phyloP scores from a whole-genome alignment of 2,329 filamentous ascomycete species.

The Aspergillus niger region DNA sequence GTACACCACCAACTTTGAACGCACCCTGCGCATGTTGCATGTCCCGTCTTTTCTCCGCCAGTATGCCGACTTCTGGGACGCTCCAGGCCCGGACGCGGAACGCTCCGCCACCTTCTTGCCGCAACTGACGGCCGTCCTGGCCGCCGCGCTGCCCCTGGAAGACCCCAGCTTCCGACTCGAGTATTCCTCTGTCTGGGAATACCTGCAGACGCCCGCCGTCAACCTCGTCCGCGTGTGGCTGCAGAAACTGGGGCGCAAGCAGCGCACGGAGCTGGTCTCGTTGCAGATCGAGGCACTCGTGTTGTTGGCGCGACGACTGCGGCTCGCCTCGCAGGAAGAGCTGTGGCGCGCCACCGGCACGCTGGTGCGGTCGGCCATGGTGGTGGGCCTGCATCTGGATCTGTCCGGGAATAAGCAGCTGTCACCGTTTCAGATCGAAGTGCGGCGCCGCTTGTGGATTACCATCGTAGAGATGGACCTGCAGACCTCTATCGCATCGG shows the following conservation, averaged over 20 bases:
- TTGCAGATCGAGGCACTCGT: conserved; percentile 23
- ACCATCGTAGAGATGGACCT: conserved; percentile 51
- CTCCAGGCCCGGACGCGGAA: conserved; percentile 8
- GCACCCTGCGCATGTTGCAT: conserved; percentile 23
- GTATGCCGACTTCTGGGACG: conserved; percentile 21
- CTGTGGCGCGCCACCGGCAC: conserved; percentile 48
- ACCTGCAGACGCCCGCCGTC: conserved; percentile 19
- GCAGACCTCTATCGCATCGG: conserved; percentile 41
- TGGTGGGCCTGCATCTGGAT: conserved; percentile 48
- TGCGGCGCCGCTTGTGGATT: conserved; percentile 40
- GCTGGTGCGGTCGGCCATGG: conserved; percentile 36
- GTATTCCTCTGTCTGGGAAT: conserved; percentile 17
- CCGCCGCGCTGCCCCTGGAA: conserved; percentile 8
- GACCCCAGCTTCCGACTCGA: conserved; percentile 2
- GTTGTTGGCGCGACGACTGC: conserved; percentile 19
- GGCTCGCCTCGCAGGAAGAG: conserved; percentile 18
- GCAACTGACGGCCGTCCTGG: conserved; percentile 22
- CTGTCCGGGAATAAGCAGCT: conserved; percentile 36
- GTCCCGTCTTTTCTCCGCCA: conserved; percentile 21
- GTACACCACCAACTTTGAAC: conserved; percentile 25
- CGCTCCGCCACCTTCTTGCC: conserved; percentile 18
- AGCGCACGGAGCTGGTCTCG: conserved; percentile 21
- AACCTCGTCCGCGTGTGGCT: conserved; percentile 19
- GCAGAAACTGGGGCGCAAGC: conserved; percentile 23
- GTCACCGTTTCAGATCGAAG: conserved; percentile 37